Evolutionary conservation across 1,284 basidiomycete species (phyloP).

Genomic region (Boletus mariae): DNA sequence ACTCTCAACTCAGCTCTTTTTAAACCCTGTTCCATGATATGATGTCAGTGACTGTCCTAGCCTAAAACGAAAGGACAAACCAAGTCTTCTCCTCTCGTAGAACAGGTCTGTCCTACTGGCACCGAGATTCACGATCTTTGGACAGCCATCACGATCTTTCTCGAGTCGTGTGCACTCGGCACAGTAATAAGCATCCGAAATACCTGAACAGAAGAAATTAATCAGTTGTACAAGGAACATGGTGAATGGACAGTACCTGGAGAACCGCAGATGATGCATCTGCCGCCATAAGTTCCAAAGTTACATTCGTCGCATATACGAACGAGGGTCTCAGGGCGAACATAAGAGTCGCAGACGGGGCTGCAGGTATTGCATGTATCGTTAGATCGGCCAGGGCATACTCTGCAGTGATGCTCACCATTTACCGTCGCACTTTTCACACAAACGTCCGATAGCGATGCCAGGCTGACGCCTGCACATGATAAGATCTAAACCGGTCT

Average conservation of each 20-base stretch:
- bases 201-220: slow-evolving; percentile 50
- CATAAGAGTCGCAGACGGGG: slow-evolving; percentile 99
- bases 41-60: slow-evolving; percentile 4
- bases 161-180: slow-evolving; percentile 95
- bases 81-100: slow-evolving; percentile 78
- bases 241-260: slow-evolving; percentile 58
- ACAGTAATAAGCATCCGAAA: slow-evolving; percentile 97
- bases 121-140: slow-evolving; percentile 96
- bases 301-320: slow-evolving; percentile 99
- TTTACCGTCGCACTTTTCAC: slow-evolving; percentile 99
- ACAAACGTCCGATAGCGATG: slow-evolving; percentile 94
- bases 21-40: slow-evolving; percentile 55
- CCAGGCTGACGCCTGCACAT: slow-evolving; percentile 97
- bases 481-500: slow-evolving; percentile 67
- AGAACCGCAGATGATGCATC: slow-evolving; percentile 96
- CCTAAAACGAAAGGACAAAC: slow-evolving; percentile 11
- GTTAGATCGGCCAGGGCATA: not conserved
- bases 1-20: slow-evolving; percentile 56
- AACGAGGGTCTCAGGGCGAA: slow-evolving; percentile 95
- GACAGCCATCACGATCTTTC: slow-evolving; percentile 97
- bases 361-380: slow-evolving; percentile 40
- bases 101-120: slow-evolving; percentile 86
- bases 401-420: slow-evolving; percentile 59
- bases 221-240: not conserved
- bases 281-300: slow-evolving; percentile 94